Evolutionary conservation across 129 eudicot species (phyloP).

Genomic region (Escallonia rubra): DNA sequence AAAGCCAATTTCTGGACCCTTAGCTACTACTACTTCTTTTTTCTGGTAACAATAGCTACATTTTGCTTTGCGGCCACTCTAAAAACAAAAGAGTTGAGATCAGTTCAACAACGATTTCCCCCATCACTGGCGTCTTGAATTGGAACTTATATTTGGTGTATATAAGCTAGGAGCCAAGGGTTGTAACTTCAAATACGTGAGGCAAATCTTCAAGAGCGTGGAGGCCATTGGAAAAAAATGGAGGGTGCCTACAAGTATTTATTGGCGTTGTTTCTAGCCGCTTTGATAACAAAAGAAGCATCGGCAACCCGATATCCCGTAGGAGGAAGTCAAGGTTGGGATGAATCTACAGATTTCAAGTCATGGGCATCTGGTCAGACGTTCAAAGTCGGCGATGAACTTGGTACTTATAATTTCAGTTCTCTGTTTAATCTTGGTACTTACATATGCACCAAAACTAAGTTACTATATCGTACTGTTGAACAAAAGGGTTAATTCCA

Average conservation of each 20-base stretch:
- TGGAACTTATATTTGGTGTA: constrained; percentile 17
- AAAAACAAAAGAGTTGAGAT: background rate
- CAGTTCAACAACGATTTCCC: constrained; percentile 5
- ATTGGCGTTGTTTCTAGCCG: constrained; percentile 16
- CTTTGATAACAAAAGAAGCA: constrained; percentile 10
- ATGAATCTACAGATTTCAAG: constrained; percentile 55
- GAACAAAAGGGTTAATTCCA: too few relatives aligned
- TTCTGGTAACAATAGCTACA: constrained; percentile 13
- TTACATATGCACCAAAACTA: background rate
- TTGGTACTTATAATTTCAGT: constrained; percentile 31
- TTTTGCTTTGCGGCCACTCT: constrained; percentile 24
- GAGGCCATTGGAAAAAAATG: constrained; percentile 24
- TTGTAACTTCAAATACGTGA: constrained; percentile 13
- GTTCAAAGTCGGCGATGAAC: constrained; percentile 73
- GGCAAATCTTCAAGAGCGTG: background rate
- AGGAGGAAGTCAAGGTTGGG: constrained; percentile 95
- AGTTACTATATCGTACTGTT: background rate
- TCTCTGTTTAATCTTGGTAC: too few relatives aligned
- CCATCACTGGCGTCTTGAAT: constrained; percentile 4
- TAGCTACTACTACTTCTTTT: constrained; percentile 2
- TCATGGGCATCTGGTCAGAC: constrained; percentile 75
- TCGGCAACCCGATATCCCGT: constrained; percentile 48
- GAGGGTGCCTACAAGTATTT: constrained; percentile 25
- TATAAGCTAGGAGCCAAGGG: constrained; percentile 5
- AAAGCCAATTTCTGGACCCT: constrained; percentile 24